These are phyloP conservation scores for Fraxinus excelsior DNA, from an alignment of 257 asterid species.

Conservation along the genomic window DNA sequence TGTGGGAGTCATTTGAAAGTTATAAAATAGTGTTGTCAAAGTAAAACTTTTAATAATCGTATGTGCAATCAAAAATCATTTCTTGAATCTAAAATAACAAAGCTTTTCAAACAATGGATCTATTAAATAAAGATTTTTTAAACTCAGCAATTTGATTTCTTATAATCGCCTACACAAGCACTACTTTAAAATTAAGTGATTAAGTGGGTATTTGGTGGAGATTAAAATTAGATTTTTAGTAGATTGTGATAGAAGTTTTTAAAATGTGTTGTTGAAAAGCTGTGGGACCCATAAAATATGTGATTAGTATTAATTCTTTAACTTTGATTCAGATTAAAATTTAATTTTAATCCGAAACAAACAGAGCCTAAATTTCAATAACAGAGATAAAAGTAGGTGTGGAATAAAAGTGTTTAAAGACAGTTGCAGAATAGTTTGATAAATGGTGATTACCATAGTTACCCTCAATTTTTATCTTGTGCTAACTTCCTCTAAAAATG, in stretches of 20 bases:
- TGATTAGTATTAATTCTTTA: too few species aligned
- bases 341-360: too few species aligned
- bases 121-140: neutral
- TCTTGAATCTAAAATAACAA: too few species aligned
- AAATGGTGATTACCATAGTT: neutral
- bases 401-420: neutral
- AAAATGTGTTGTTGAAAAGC: too few species aligned
- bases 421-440: neutral
- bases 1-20: neutral
- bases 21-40: neutral
- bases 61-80: neutral
- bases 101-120: neutral
- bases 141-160: neutral
- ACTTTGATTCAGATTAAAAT: too few species aligned
- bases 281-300: too few species aligned
- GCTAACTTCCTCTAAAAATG: neutral
- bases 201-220: too few species aligned
- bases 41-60: too few species aligned
- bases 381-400: neutral
- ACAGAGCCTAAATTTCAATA: neutral
- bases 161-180: neutral
- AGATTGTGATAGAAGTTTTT: too few species aligned
- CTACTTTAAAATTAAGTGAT: neutral
- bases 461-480: neutral
- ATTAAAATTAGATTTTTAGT: too few species aligned